phyloP scores from a whole-genome alignment of 2,329 filamentous ascomycete species.

The Exophiala calicioides region DNA sequence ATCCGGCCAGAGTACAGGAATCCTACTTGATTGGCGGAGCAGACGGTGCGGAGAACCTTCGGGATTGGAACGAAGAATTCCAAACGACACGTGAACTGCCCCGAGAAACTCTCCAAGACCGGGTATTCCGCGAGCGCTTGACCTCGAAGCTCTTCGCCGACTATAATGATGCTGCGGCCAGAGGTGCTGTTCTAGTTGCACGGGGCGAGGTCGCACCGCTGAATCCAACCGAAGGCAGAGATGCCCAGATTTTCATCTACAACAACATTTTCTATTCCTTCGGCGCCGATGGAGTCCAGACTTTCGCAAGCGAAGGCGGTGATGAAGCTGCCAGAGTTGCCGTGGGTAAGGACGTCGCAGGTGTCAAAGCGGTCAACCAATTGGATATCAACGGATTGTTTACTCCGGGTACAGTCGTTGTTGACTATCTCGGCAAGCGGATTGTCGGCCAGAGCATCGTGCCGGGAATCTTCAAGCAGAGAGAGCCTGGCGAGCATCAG shows the following conservation, averaged over 20 bases:
- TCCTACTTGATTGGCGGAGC: constrained; percentile 85
- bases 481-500: constrained; percentile 95
- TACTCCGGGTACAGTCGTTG: constrained; percentile 91
- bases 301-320: constrained; percentile 92
- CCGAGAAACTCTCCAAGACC: constrained; percentile 89
- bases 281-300: constrained; percentile 94
- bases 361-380: constrained; percentile 94
- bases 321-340: constrained; percentile 95
- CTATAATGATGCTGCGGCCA: constrained; percentile 92
- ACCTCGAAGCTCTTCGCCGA: constrained; percentile 96
- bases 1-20: constrained; percentile 89
- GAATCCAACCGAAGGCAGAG: constrained; percentile 87
- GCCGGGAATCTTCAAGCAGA: constrained; percentile 97
- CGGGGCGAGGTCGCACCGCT: constrained; percentile 88
- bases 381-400: constrained; percentile 93
- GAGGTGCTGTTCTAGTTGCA: constrained; percentile 88
- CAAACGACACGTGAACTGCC: constrained; percentile 94
- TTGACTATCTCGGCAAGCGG: constrained; percentile 95
- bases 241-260: constrained; percentile 98
- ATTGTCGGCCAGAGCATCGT: constrained; percentile 98
- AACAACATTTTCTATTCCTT: constrained; percentile 99
- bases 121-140: constrained; percentile 90
- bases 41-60: constrained; percentile 89
- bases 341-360: constrained; percentile 92
- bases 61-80: constrained; percentile 99